These are phyloP conservation scores for Eremothecium gossypii DNA, from an alignment of 1,139 yeast genomes.

Conservation along the genomic window DNA sequence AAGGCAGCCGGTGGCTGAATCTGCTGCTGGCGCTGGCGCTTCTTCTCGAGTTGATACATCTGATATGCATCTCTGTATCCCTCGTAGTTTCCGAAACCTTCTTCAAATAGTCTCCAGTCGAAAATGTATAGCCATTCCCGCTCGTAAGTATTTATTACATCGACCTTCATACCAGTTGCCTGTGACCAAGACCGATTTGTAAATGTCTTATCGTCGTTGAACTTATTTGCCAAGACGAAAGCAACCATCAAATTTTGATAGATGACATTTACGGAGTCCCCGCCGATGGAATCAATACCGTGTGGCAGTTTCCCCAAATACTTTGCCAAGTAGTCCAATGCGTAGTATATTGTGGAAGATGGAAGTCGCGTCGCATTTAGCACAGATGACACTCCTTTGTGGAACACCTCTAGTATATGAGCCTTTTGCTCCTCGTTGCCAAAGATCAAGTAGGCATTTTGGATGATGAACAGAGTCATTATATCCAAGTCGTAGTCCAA, in stretches of 20 bases:
- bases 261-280: constrained; percentile 35
- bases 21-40: constrained; percentile 6
- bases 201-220: constrained; percentile 93
- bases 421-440: constrained; percentile 34
- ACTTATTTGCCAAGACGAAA: constrained; percentile 80
- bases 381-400: constrained; percentile 54
- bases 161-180: constrained; percentile 72
- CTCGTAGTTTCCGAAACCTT: constrained; percentile 22
- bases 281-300: constrained; percentile 25
- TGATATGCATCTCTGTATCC: constrained; percentile 23
- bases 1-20: constrained; percentile 14
- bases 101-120: constrained; percentile 32
- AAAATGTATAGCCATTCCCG: constrained; percentile 52
- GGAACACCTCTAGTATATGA: constrained; percentile 46
- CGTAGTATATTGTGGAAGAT: constrained; percentile 65
- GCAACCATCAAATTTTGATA: constrained; percentile 61
- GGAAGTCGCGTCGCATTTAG: constrained; percentile 87
- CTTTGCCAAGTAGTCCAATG: constrained; percentile 57
- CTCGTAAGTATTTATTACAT: constrained; percentile 57
- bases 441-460: constrained; percentile 49
- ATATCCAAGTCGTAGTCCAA: constrained; percentile 68
- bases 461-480: constrained; percentile 63
- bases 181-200: constrained; percentile 93
- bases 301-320: constrained; percentile 34
- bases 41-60: constrained; percentile 16